A percentile compares a stretch with the other conserved stretches of the same genome.
Evolutionary conservation across 768 basidiomycete species (phyloP).

Genomic region (Pisolithus marmoratus): DNA sequence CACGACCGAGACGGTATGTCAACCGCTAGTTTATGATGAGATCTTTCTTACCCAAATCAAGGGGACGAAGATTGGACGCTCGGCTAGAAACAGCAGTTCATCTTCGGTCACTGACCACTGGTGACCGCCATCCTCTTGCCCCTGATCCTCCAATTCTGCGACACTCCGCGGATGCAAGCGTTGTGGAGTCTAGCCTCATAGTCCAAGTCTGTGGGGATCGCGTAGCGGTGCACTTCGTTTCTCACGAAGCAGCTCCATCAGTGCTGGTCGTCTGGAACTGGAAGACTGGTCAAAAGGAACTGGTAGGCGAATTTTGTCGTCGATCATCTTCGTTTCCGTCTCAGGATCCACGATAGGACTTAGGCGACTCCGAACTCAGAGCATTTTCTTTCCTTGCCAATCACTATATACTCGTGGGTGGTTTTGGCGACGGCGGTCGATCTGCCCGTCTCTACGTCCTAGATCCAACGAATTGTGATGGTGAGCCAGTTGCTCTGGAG

Average conservation of each 20-base stretch:
- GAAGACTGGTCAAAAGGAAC: slow-evolving; percentile 46
- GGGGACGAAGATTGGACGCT: slow-evolving; percentile 7
- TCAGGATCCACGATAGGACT: slow-evolving; percentile 11
- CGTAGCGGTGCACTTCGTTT: slow-evolving; percentile 44
- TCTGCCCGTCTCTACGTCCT: slow-evolving; percentile 32
- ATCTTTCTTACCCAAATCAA: slow-evolving; percentile 6
- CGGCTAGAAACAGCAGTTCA: slow-evolving; percentile 31
- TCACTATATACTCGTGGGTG: slow-evolving; percentile 33
- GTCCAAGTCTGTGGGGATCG: slow-evolving; percentile 54
- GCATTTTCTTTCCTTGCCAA: slow-evolving; percentile 41
- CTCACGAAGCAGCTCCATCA: slow-evolving; percentile 28
- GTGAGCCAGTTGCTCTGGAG: slow-evolving; percentile 23
- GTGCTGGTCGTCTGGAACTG: slow-evolving; percentile 63
- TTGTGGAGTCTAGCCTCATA: slow-evolving; percentile 30
- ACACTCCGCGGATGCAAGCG: slow-evolving; percentile 14
- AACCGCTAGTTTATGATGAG: not conserved
- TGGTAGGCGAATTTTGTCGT: slow-evolving; percentile 35
- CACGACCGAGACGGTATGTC: slow-evolving; percentile 33
- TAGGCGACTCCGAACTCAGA: slow-evolving; percentile 29
- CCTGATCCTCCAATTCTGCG: slow-evolving; percentile 27
- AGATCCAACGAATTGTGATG: slow-evolving; percentile 32
- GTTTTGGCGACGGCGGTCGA: slow-evolving; percentile 18
- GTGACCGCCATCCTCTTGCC: slow-evolving; percentile 41
- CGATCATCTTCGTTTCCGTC: not conserved
- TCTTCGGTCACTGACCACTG: slow-evolving; percentile 40